These are phyloP conservation scores for Cytospora schulzeri DNA, from an alignment of 2,329 filamentous ascomycete genomes.

Conservation along the genomic window DNA sequence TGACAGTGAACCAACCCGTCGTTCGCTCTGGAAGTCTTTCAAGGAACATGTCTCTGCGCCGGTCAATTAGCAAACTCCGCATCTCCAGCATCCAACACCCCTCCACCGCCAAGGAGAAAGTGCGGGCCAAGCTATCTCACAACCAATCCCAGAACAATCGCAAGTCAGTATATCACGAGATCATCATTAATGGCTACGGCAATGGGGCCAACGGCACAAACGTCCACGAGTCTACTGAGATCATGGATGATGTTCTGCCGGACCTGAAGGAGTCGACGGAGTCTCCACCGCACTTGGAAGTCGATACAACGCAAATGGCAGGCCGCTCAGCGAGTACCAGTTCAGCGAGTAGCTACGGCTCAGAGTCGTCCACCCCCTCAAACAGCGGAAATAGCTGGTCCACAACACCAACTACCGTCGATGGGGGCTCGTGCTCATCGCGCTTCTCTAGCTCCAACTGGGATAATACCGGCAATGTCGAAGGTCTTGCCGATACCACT, in stretches of 20 bases:
- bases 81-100: conserved; percentile 9
- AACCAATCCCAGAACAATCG: conserved; percentile 12
- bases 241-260: background rate
- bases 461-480: background rate
- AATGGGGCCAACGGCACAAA: conserved; percentile 49
- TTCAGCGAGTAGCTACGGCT: conserved; percentile 18
- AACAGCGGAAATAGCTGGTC: conserved; percentile 14
- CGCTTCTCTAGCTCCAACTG: conserved; percentile 18
- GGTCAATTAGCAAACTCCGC: conserved; percentile 39
- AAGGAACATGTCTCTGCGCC: conserved; percentile 36
- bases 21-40: conserved; percentile 33
- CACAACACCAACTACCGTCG: conserved; percentile 21
- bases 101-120: background rate
- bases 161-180: conserved; percentile 48
- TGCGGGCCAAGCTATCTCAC: background rate
- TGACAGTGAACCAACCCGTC: background rate
- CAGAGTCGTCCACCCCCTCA: conserved; percentile 5
- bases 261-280: background rate
- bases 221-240: background rate
- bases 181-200: conserved; percentile 56
- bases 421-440: conserved; percentile 13
- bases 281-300: background rate
- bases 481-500: background rate
- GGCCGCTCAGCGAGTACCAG: conserved; percentile 25
- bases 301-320: conserved; percentile 4